Conservation (phyloP, 2,329 filamentous ascomycete genomes). For the Trichoderma lentiforme region DNA sequence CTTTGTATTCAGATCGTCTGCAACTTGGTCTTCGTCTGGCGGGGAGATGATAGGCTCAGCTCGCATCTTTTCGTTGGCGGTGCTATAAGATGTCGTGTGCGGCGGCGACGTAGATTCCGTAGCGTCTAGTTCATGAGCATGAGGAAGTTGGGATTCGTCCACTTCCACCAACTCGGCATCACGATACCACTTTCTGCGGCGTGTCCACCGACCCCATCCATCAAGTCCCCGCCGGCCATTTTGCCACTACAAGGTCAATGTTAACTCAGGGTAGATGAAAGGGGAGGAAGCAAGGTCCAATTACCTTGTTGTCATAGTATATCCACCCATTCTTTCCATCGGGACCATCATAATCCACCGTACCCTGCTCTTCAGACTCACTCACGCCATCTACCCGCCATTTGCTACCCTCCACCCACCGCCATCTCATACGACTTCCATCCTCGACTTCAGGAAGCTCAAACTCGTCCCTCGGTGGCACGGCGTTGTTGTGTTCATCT, state of each 20-base stretch:
- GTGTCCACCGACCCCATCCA: conserved; percentile 91
- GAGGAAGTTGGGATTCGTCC: conserved; percentile 30
- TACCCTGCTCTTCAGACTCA: conserved; percentile 48
- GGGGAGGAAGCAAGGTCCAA: conserved; percentile 18
- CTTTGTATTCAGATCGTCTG: conserved; percentile 29
- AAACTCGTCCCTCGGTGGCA: conserved; percentile 69
- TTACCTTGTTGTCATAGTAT: conserved; percentile 95
- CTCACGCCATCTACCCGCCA: conserved; percentile 81
- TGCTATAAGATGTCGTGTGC: conserved; percentile 33
- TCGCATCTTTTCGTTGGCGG: conserved; percentile 37
- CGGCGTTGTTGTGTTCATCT: conserved; percentile 85
- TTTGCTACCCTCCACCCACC: conserved; percentile 80
- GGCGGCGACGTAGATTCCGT: conserved; percentile 27
- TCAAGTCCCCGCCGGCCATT: conserved; percentile 80
- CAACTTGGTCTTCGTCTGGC: conserved; percentile 28
- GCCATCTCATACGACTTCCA: conserved; percentile 54
- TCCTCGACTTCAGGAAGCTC: conserved; percentile 61
- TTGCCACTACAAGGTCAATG: conserved; percentile 64
- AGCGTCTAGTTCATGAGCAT: conserved; percentile 39
- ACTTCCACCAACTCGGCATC: conserved; percentile 92
- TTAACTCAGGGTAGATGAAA: neutral
- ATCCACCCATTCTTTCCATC: conserved; percentile 80
- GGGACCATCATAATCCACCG: conserved; percentile 52
- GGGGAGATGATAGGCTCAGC: conserved; percentile 24
- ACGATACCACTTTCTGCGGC: conserved; percentile 91